phyloP scores from a whole-genome alignment of 1,139 yeast genomes.

The Geotrichum fermentans region DNA sequence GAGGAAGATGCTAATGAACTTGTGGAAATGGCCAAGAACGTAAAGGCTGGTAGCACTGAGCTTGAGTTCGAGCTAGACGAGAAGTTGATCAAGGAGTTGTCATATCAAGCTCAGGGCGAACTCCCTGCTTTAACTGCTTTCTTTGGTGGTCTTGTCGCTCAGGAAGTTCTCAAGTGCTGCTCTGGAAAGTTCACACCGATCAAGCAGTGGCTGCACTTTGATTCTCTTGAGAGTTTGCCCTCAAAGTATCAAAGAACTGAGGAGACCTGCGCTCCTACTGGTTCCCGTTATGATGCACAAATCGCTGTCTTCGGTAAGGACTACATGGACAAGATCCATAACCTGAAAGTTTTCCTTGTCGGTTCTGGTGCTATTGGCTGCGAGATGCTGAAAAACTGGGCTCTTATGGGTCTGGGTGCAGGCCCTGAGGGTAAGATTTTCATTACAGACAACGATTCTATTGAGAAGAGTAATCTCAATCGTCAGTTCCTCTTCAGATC shows the following conservation, averaged over 20 bases:
- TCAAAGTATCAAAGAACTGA: conserved; percentile 55
- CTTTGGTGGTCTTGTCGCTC: conserved; percentile 92
- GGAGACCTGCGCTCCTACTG: conserved; percentile 67
- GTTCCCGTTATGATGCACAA: conserved; percentile 85
- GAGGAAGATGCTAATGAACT: conserved; percentile 71
- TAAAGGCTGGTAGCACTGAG: conserved; percentile 32
- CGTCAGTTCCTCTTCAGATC: conserved; percentile 95
- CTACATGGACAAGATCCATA: conserved; percentile 67
- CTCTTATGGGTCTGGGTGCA: conserved; percentile 89
- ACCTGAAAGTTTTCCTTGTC: conserved; percentile 79
- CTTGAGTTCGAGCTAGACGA: conserved; percentile 58
- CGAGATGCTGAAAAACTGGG: conserved; percentile 98
- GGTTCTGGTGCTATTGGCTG: conserved; percentile 99
- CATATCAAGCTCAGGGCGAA: conserved; percentile 88
- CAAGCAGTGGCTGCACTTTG: conserved; percentile 88
- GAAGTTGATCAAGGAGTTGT: conserved; percentile 61
- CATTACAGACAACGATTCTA: conserved; percentile 91
- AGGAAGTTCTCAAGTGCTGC: conserved; percentile 90
- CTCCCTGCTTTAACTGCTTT: conserved; percentile 86
- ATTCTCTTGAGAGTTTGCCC: conserved; percentile 87
- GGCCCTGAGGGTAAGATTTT: conserved; percentile 82
- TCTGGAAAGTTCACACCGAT: conserved; percentile 91
- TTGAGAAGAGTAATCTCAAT: conserved; percentile 91
- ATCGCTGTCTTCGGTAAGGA: conserved; percentile 87
- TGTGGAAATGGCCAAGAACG: conserved; percentile 48